Conservation (phyloP, 805 yeast genomes). For the Nakazawaea sp. region DNA sequence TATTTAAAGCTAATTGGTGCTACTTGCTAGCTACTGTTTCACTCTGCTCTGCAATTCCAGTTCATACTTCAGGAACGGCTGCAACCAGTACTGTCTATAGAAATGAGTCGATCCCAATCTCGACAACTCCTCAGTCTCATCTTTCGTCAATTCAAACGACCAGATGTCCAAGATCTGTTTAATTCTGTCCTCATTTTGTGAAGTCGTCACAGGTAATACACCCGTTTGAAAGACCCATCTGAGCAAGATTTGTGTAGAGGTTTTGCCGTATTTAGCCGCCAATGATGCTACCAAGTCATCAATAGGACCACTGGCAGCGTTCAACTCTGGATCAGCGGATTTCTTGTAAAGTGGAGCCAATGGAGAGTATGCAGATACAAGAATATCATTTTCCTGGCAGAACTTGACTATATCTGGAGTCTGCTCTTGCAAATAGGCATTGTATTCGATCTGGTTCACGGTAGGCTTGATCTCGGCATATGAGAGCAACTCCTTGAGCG, state of each 20-base stretch:
- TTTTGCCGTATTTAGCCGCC: slow-evolving; percentile 46
- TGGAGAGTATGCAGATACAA: slow-evolving; percentile 73
- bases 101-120: slow-evolving; percentile 19
- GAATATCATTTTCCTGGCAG: slow-evolving; percentile 40
- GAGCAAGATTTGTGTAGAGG: slow-evolving; percentile 54
- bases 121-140: slow-evolving; percentile 22
- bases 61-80: slow-evolving; percentile 15
- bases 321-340: slow-evolving; percentile 21
- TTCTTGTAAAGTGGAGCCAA: slow-evolving; percentile 56
- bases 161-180: slow-evolving; percentile 27
- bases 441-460: slow-evolving; percentile 69
- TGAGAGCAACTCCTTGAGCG: slow-evolving; percentile 42
- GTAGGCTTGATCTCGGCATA: slow-evolving; percentile 54
- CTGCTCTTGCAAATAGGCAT: slow-evolving; percentile 63
- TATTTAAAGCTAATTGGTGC: no score
- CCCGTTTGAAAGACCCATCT: slow-evolving; percentile 56
- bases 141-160: slow-evolving; percentile 23
- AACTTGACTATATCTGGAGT: slow-evolving; percentile 47
- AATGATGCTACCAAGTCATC: slow-evolving; percentile 30
- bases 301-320: slow-evolving; percentile 26
- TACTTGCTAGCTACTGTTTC: no score
- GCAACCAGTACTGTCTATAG: slow-evolving; percentile 19
- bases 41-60: background rate
- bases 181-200: slow-evolving; percentile 33
- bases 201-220: slow-evolving; percentile 39